These are phyloP conservation scores for Eucalyptus viminalis DNA, from an alignment of 345 rosid species.

Conservation along the genomic window DNA sequence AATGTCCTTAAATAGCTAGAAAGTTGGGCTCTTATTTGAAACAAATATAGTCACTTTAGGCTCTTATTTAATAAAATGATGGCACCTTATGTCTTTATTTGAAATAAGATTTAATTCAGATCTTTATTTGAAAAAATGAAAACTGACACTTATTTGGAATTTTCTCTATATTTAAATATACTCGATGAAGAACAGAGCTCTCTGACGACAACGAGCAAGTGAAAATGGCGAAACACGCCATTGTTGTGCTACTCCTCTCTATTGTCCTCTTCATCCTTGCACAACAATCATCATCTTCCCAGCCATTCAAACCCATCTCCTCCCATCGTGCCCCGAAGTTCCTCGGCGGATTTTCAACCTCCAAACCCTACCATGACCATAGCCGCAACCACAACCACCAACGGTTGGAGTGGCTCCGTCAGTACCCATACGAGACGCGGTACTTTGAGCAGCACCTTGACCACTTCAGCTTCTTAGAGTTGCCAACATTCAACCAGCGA, in stretches of 20 bases:
- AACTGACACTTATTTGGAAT: no score
- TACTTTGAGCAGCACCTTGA: conserved; percentile 55
- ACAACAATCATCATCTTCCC: conserved; percentile 1
- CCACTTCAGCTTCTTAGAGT: conserved; percentile 69
- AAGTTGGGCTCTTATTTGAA: fast-evolving
- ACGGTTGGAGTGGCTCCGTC: background rate
- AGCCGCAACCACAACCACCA: background rate
- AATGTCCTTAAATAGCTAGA: no score
- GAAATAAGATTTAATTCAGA: no score
- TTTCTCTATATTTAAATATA: background rate
- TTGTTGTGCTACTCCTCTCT: background rate
- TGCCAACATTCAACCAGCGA: conserved; percentile 49
- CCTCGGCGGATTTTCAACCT: conserved; percentile 4
- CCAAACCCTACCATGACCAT: background rate
- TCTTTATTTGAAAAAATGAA: no score
- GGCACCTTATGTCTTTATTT: no score
- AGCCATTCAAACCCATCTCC: background rate
- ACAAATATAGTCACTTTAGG: no score
- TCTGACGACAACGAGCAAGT: background rate
- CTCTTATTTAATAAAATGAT: no score
- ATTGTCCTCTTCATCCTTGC: conserved; percentile 1
- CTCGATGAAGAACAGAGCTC: background rate
- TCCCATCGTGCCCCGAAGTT: conserved; percentile 21
- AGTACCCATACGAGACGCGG: conserved; percentile 35
- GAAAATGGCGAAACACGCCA: conserved; percentile 16